Conservation (phyloP, 352 stramenopile species). For the Pythium aristosporum region DNA sequence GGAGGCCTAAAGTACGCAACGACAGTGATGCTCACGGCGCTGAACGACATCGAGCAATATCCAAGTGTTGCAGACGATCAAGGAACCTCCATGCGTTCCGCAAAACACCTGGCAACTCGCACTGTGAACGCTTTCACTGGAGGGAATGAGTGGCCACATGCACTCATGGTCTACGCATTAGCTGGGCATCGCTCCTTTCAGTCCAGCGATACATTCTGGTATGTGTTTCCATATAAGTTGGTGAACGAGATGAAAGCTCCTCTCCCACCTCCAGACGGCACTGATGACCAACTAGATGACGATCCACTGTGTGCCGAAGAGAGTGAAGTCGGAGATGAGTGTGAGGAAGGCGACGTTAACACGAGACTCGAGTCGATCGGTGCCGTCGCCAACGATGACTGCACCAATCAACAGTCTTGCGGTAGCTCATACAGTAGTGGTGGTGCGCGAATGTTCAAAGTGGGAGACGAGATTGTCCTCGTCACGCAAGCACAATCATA, state of each 20-base stretch:
- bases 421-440: too few relatives aligned
- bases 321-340: background rate
- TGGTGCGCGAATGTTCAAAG: background rate
- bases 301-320: too few relatives aligned
- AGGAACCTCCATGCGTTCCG: background rate
- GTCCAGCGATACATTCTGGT: constrained; percentile 9
- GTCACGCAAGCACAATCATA: background rate
- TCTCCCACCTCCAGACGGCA: too few relatives aligned
- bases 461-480: background rate
- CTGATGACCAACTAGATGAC: too few relatives aligned
- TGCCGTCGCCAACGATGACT: too few relatives aligned
- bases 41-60: constrained; percentile 5
- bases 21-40: background rate
- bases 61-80: constrained; percentile 4
- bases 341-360: too few relatives aligned
- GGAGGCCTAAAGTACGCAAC: background rate
- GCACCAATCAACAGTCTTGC: too few relatives aligned
- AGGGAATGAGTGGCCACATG: constrained; percentile 2
- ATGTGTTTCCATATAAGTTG: constrained; percentile 7
- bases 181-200: constrained; percentile 1
- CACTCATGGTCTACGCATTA: constrained; percentile 2
- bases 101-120: constrained; percentile 6
- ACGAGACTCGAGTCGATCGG: too few relatives aligned
- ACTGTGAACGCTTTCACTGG: constrained; percentile 9
- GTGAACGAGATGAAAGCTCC: background rate